Percentiles rank a stretch among this genome's conserved stretches.
phyloP scores from a whole-genome alignment of 345 rosid species.

The Lumnitzera littorea region DNA sequence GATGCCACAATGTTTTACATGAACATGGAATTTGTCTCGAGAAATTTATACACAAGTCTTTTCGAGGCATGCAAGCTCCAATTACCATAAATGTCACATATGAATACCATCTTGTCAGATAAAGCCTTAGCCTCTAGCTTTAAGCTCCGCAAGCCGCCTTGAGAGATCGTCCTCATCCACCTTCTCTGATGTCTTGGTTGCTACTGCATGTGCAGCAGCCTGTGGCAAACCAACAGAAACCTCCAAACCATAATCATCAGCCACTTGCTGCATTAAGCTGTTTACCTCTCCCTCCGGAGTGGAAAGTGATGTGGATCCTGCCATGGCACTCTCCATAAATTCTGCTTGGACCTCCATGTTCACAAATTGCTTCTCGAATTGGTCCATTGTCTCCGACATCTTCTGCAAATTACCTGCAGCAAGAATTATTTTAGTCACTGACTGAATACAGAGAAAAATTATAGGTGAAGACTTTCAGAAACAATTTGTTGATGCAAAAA shows the following conservation, averaged over 20 bases:
- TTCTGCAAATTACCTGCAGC: slow-evolving; percentile 89
- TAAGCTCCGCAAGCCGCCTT: slow-evolving; percentile 94
- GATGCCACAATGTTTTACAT: too few relatives aligned
- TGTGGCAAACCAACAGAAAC: slow-evolving; percentile 98
- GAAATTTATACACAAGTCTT: background rate
- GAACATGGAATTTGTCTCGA: too few relatives aligned
- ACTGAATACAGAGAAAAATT: background rate
- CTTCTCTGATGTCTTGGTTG: slow-evolving; percentile 73
- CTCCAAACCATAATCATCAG: slow-evolving; percentile 93
- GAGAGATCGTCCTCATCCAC: slow-evolving; percentile 96
- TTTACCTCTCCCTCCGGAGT: slow-evolving; percentile 98
- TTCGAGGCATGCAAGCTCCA: background rate
- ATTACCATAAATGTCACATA: background rate
- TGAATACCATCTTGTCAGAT: background rate
- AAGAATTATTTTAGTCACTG: slow-evolving; percentile 5
- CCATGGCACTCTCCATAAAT: slow-evolving; percentile 99
- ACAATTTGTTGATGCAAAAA: too few relatives aligned
- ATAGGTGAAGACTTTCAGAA: too few relatives aligned
- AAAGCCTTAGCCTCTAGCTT: slow-evolving; percentile 60
- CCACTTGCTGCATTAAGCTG: slow-evolving; percentile 99
- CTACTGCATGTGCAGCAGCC: slow-evolving; percentile 83
- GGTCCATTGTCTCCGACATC: slow-evolving; percentile 99
- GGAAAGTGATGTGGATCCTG: slow-evolving; percentile 92
- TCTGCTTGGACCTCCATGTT: slow-evolving; percentile 99
- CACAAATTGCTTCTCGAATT: slow-evolving; percentile 96